Evolutionary conservation across 805 yeast genomes (phyloP), one percentile per base, ranked within the genome.

Genomic region (Cyberlindnera sargentensis): DNA sequence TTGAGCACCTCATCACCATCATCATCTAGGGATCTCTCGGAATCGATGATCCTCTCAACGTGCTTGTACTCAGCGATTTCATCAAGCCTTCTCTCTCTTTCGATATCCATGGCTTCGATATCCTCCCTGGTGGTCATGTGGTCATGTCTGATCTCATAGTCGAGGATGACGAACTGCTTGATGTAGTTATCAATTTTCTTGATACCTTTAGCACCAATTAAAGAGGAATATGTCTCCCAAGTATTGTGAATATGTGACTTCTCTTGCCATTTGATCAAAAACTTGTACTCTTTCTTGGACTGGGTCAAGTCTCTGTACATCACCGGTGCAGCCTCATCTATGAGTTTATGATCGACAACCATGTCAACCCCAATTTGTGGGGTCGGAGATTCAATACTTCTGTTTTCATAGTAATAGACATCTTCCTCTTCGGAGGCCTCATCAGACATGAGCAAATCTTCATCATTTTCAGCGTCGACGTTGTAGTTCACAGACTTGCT

Each of bases 241-340:
- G 96, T 82, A 62, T 91, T 93, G 65, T 93, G 99, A 48, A 93
- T 70, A 66, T 93, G 98, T 10, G 97, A 85, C 48, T 79, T 71
- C 42, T 77, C 86, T 20, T 76, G 71, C 99, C 99, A 93, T 66
- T 93, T 93, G 53, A 93, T 75, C 52, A 78, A 66, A 40, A 77
- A 73, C 51, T 75, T 76, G 55, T 71, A 82, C 47, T 76, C 79
- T 41, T 67, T 66, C 53, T 82, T 83, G 35, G 86, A 82, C 38
- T 71, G 74, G 39, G 68, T 63, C 11, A 78, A 49, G 42, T 71
- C 68, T 58, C 61, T 34, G 52, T 48, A 50, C 53, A 61, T 28
- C 54, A 39, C 55, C 8, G 54, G 50, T 34, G 59, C 64, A 5
- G 61, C 65, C 36, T 64, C 70, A 5, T 62, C 73, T 15, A 60